Percentiles rank a stretch among this genome's conserved stretches.
Conservation (phyloP, 169 alveolate genomes). For the Pseudocohnilembus persalinus region DNA sequence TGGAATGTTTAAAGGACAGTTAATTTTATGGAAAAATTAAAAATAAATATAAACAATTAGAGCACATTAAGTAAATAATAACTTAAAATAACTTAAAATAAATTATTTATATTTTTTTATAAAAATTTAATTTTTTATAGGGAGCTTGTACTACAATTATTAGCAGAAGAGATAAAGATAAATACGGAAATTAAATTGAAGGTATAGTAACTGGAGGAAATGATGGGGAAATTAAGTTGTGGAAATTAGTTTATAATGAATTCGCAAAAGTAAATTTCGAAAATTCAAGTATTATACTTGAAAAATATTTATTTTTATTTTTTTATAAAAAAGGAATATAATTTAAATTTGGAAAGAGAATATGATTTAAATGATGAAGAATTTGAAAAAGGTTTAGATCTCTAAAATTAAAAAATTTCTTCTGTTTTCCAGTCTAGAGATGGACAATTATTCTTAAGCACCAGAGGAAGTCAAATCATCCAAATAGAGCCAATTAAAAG, state of each 20-base stretch:
- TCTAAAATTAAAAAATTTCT: constrained; percentile 42
- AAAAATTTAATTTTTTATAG: no score
- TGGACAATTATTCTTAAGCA: no score
- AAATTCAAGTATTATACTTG: constrained; percentile 41
- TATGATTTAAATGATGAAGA: constrained; percentile 78
- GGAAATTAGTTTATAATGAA: constrained; percentile 53
- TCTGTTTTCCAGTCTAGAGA: not conserved
- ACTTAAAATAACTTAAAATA: no score
- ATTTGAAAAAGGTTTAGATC: constrained; percentile 60
- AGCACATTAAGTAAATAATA: not conserved
- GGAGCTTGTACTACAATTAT: constrained; percentile 62
- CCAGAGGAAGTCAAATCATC: not conserved
- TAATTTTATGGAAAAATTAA: constrained; percentile 48
- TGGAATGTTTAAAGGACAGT: constrained; percentile 31
- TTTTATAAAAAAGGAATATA: constrained; percentile 68
- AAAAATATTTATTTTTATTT: constrained; percentile 57
- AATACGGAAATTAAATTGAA: constrained; percentile 40
- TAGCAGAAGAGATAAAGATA: constrained; percentile 36
- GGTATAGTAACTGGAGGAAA: constrained; percentile 84
- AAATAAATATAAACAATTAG: not conserved
- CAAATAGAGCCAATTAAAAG: not conserved
- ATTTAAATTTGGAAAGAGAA: constrained; percentile 71
- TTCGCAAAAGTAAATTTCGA: constrained; percentile 40
- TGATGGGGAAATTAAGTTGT: constrained; percentile 69
- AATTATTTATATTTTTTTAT: no score